Evolutionary conservation across 148 eudicot species (phyloP), one percentile per base, ranked within the genome.

Genomic region (Camellia lanceoleosa): DNA sequence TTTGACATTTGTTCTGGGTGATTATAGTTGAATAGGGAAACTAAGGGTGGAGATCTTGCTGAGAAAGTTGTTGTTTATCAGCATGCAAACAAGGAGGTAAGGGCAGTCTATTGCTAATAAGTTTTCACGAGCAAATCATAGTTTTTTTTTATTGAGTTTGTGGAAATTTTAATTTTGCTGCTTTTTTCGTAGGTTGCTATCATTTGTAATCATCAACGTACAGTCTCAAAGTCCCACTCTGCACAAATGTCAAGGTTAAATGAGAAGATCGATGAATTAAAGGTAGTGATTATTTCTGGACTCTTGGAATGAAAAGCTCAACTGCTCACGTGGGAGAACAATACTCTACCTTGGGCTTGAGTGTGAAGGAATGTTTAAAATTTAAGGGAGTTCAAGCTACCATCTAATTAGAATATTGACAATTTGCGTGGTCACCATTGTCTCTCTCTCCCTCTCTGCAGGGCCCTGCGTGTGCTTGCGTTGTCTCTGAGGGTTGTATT

Each of bases 171-270:
- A 46, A 63, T 55, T 87, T 74, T 65, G 44, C 68, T 76, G 68
- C 67, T 42, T 82, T 68, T 63, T 90, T 78, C 1, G 38, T 88
- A 97, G 99, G 99, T 97, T 69, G 99, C 99, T 68, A 92, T 97
- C 59, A 94, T 97, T 68, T 97, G 99, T 83, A 97, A 97, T 83
- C 99, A 97, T 92, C 99, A 97, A 86, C 99, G 99, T 84, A 84
- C 89, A 54, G 98, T 94, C 73, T 94, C 99, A 3, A 97, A 97
- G 88, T 59, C 93, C 71, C 99, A 97, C 79, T 83, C 85, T 86
- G 88, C 95, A 78, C 97, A 92, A 80, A 97, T 97, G 94, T 83
- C 84, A 54, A 88, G 83, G 79, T 85, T 97, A 76, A 79, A 83
- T 73, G 87, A 90, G 43, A 97, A 88, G 86, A 97, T 97, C 73